A percentile compares a stretch with the other conserved stretches of the same genome.
These are phyloP conservation scores for Letharia lupina DNA, from an alignment of 495 filamentous ascomycete genomes.

Conservation along the genomic window DNA sequence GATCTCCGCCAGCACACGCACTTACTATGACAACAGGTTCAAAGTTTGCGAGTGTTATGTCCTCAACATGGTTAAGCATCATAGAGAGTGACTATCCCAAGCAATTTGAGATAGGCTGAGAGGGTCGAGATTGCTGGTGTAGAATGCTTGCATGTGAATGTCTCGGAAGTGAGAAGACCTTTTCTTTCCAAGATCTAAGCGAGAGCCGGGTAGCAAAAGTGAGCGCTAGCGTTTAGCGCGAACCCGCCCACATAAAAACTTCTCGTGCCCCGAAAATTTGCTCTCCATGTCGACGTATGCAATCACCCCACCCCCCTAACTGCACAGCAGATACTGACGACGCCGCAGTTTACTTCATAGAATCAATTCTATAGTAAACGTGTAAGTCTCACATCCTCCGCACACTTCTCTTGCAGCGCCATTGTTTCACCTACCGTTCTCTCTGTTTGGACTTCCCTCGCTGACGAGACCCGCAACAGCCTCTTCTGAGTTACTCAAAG, in stretches of 20 bases:
- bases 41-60: too few relatives aligned
- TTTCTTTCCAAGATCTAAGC: not conserved
- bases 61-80: too few relatives aligned
- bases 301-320: not conserved
- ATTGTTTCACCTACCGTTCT: too few relatives aligned
- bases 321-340: not conserved
- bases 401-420: not conserved
- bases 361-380: slow-evolving; percentile 89
- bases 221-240: not conserved
- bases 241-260: not conserved
- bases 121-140: too few relatives aligned
- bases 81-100: too few relatives aligned
- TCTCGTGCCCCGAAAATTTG: not conserved
- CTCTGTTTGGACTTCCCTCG: not conserved
- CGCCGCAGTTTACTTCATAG: slow-evolving; percentile 42
- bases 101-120: too few relatives aligned
- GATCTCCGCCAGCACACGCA: too few relatives aligned
- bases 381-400: slow-evolving; percentile 23
- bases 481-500: slow-evolving; percentile 69
- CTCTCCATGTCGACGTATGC: slow-evolving; percentile 12
- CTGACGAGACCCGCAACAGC: slow-evolving; percentile 18
- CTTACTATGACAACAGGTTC: too few relatives aligned
- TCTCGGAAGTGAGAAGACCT: not conserved
- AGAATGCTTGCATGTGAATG: too few relatives aligned
- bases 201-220: slow-evolving; percentile 2